Conservation (phyloP, 1,284 basidiomycete genomes). For the Microstroma glucosiphilum region DNA sequence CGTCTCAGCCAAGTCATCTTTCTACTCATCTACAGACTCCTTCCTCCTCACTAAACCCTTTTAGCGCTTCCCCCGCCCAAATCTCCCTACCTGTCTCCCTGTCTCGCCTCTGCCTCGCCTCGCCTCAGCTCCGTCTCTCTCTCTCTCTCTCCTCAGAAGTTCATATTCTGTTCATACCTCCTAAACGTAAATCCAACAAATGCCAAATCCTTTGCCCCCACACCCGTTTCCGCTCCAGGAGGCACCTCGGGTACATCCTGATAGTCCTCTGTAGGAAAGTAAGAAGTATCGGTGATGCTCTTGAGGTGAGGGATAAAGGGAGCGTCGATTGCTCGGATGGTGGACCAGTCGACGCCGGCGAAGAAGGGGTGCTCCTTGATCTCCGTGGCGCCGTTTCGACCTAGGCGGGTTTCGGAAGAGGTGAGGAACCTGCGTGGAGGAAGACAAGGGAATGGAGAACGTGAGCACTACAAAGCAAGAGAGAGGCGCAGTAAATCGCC, state of each 20-base stretch:
- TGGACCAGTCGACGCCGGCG: constrained; percentile 88
- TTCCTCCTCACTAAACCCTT: too few species aligned
- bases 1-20: too few species aligned
- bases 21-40: too few species aligned
- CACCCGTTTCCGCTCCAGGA: constrained; percentile 36
- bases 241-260: constrained; percentile 66
- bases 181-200: constrained; percentile 49
- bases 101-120: background rate
- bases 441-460: background rate
- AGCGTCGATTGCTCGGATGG: constrained; percentile 84
- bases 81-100: too few species aligned
- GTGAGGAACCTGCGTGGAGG: constrained; percentile 63
- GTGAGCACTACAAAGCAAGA: background rate
- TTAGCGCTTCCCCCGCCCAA: too few species aligned
- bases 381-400: constrained; percentile 64
- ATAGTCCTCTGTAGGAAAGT: constrained; percentile 94
- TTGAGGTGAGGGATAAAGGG: constrained; percentile 88
- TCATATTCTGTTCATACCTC: constrained; percentile 41
- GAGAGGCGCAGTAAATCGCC: background rate
- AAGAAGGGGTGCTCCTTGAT: constrained; percentile 93
- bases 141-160: background rate
- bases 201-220: constrained; percentile 43
- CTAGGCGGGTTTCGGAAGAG: constrained; percentile 69
- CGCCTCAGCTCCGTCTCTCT: background rate
- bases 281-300: constrained; percentile 80